Evolutionary conservation across 129 eudicot genomes (phyloP), one percentile per base, ranked within the genome.

Genomic region (Lactuca saligna): DNA sequence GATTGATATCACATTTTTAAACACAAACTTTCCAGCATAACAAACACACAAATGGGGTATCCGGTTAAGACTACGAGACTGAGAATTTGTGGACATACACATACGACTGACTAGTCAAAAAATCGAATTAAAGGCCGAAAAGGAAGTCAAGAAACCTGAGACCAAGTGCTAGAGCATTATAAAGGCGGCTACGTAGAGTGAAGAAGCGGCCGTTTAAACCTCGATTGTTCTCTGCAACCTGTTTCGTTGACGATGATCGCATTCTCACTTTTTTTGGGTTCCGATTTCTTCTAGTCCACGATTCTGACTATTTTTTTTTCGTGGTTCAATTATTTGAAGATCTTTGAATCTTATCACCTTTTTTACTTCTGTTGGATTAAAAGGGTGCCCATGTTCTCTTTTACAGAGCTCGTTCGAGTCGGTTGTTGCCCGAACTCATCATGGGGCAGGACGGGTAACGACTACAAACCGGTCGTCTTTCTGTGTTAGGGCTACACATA

Each of bases 91-190:
- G 15, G 32, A 29, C 29, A 31, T 48, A 35, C 48, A 39, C 7
- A 37, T 35, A 17, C 56, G 17, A 38, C 5, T 68, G 25, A 20
- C 1, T 33, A 42, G 32, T 10, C 6, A 29, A 34, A 53, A 54
- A 9, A 11, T 29, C 3, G 44, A 63, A 38, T 25, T 13, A 55
- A 16, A 63, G 11, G 49, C 29, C 5, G 44, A 62, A 37, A 37
- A 51, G 65, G 38, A 49, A 57, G 50, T 53, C 4, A 67, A 8
- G 0, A 44, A 17, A 81, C 86, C 89, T 76, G 68, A 78, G 57
- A 41, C 91, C 97, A 53, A 87, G 91, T 57, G 67, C 73, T 6
- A 87, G 81, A n/a, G 95, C 85, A 53, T 84, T 84, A 58, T 84
- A 71, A 31, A 90, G 85, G 74, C 95, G 95, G 70, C 77, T 85